Percentiles rank a stretch among this genome's conserved stretches.
Conservation (phyloP, 257 asterid genomes). For the Avicennia marina region DNA sequence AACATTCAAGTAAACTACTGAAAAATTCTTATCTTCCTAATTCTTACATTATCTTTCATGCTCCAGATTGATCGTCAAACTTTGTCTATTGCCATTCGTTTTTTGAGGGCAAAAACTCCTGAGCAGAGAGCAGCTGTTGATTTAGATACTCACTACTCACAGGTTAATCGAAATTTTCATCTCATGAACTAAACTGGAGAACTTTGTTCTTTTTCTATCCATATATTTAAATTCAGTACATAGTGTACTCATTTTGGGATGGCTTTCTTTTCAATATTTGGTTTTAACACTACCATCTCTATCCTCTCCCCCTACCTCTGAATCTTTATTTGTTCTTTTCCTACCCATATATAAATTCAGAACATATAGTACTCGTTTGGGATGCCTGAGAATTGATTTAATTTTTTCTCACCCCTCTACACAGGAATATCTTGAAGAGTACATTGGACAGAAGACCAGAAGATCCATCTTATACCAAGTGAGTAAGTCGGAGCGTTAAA, state of each 20-base stretch:
- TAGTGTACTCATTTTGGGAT: too few species aligned
- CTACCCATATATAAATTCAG: background rate
- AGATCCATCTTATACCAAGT: constrained; percentile 85
- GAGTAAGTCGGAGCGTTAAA: too few species aligned
- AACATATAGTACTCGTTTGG: background rate
- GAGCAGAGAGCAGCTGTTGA: constrained; percentile 99
- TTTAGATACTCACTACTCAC: constrained; percentile 92
- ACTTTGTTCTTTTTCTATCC: background rate
- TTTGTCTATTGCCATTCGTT: constrained; percentile 83
- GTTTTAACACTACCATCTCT: background rate
- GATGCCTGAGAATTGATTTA: constrained; percentile 11
- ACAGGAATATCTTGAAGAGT: constrained; percentile 95
- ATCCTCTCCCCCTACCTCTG: background rate
- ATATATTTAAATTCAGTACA: too few species aligned
- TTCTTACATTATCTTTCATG: background rate
- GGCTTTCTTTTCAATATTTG: too few species aligned
- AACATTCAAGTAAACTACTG: background rate
- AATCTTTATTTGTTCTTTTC: background rate
- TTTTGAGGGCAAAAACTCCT: constrained; percentile 87
- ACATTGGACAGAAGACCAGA: constrained; percentile 66
- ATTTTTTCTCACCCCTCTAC: background rate
- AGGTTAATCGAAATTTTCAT: constrained; percentile 32
- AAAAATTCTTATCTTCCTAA: background rate
- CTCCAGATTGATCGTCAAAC: constrained; percentile 68
- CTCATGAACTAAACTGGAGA: background rate